Percentiles rank a stretch among this genome's conserved stretches.
Evolutionary conservation across 2,329 filamentous ascomycete species (phyloP).

Genomic region (Beauveria medogensis): DNA sequence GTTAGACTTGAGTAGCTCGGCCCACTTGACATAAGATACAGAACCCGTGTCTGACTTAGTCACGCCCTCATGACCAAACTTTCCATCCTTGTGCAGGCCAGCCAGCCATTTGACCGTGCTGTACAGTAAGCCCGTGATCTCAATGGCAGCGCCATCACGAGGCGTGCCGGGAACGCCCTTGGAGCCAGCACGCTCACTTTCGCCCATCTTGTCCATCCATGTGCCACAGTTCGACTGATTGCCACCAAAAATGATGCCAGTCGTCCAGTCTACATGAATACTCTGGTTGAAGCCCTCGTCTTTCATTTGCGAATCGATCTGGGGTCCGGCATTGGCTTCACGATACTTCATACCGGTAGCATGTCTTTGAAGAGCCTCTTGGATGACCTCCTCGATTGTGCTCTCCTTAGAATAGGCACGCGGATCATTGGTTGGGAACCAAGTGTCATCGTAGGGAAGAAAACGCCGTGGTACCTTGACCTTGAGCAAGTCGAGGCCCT

Average conservation of each 20-base stretch:
- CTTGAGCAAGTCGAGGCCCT: slow-evolving; percentile 65
- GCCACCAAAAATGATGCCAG: slow-evolving; percentile 84
- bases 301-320: slow-evolving; percentile 88
- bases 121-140: slow-evolving; percentile 90
- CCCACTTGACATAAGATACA: slow-evolving; percentile 74
- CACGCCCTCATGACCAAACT: slow-evolving; percentile 68
- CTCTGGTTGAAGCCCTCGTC: slow-evolving; percentile 87
- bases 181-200: slow-evolving; percentile 80
- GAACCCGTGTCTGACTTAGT: slow-evolving; percentile 50
- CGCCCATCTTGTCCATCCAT: slow-evolving; percentile 99
- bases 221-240: slow-evolving; percentile 94
- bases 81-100: slow-evolving; percentile 55
- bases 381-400: slow-evolving; percentile 80
- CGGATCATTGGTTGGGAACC: slow-evolving; percentile 74
- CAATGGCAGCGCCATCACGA: slow-evolving; percentile 86
- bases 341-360: slow-evolving; percentile 85
- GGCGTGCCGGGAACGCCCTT: slow-evolving; percentile 96
- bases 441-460: slow-evolving; percentile 90
- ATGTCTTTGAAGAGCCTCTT: slow-evolving; percentile 88
- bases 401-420: slow-evolving; percentile 80
- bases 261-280: slow-evolving; percentile 84
- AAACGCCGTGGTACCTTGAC: slow-evolving; percentile 78
- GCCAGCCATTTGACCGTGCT: slow-evolving; percentile 79
- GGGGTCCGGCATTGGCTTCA: slow-evolving; percentile 85
- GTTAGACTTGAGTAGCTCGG: slow-evolving; percentile 66